These are phyloP conservation scores for Murraya koenigii DNA, from an alignment of 345 rosid species.

Conservation along the genomic window DNA sequence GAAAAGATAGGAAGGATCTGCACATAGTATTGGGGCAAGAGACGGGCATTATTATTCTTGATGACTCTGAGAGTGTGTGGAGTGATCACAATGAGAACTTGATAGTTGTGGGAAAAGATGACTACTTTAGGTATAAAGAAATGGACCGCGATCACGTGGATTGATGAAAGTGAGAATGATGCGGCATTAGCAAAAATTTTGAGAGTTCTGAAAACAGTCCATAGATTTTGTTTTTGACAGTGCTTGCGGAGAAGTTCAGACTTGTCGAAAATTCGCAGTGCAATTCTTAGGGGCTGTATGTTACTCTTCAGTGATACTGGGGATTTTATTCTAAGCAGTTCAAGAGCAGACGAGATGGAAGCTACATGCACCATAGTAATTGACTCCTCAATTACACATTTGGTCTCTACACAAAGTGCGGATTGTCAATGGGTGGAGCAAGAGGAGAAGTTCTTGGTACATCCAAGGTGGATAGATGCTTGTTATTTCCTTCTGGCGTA, in stretches of 20 bases:
- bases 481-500: neutral
- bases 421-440: neutral
- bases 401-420: neutral
- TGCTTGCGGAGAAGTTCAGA: neutral
- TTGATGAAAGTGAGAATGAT: neutral
- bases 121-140: neutral
- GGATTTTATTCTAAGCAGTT: neutral
- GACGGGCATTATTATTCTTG: too few species aligned
- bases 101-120: neutral
- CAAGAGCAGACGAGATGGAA: neutral
- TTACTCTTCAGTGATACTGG: neutral
- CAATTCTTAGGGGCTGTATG: slow-evolving; percentile 1
- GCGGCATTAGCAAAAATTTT: slow-evolving; percentile 4
- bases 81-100: neutral
- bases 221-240: slow-evolving; percentile 1
- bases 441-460: neutral
- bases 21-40: neutral
- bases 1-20: neutral
- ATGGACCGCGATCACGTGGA: neutral
- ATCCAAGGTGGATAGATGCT: neutral
- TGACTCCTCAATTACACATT: slow-evolving; percentile 9
- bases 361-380: neutral
- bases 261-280: neutral
- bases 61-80: neutral
- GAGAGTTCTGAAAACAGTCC: neutral